Percentiles rank a stretch among this genome's conserved stretches.
Conservation (phyloP, 352 stramenopile species). For the Globisporangium megalacanthum region DNA sequence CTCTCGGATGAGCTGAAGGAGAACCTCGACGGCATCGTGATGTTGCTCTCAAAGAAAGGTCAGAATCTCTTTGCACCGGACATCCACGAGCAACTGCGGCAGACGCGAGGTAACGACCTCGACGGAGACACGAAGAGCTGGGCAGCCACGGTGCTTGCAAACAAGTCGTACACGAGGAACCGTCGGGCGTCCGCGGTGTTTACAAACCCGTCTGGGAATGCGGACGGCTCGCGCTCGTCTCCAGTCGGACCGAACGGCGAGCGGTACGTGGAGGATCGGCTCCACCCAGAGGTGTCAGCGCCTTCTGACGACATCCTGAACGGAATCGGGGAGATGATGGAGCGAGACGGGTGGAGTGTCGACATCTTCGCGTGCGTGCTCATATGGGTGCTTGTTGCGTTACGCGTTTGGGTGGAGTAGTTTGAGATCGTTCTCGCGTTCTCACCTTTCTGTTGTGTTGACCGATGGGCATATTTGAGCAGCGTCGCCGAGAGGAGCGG, state of each 20-base stretch:
- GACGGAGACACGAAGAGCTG: constrained; percentile 79
- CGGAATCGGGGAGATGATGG: constrained; percentile 61
- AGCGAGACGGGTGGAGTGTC: constrained; percentile 68
- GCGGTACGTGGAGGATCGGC: constrained; percentile 34
- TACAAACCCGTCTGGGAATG: constrained; percentile 16
- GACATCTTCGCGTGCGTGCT: constrained; percentile 60
- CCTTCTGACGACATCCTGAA: constrained; percentile 63
- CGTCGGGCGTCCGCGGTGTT: constrained; percentile 46
- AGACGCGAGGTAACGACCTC: constrained; percentile 59
- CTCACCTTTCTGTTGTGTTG: neutral
- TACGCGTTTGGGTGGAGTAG: neutral
- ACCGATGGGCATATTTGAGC: neutral
- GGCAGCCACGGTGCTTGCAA: constrained; percentile 65
- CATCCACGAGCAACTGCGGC: constrained; percentile 77
- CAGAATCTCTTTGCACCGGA: constrained; percentile 78
- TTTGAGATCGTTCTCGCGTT: neutral
- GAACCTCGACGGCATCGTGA: constrained; percentile 72
- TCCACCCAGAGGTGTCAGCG: constrained; percentile 57
- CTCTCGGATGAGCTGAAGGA: constrained; percentile 57
- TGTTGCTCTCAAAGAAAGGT: constrained; percentile 69
- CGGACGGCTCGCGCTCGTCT: constrained; percentile 7
- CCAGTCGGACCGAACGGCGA: constrained; percentile 14
- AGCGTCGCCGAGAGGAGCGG: constrained; percentile 57
- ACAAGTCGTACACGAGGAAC: constrained; percentile 76
- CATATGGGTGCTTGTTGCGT: neutral